Evolutionary conservation across 2,329 filamentous ascomycete genomes (phyloP).

Genomic region (Colletotrichum sp.): DNA sequence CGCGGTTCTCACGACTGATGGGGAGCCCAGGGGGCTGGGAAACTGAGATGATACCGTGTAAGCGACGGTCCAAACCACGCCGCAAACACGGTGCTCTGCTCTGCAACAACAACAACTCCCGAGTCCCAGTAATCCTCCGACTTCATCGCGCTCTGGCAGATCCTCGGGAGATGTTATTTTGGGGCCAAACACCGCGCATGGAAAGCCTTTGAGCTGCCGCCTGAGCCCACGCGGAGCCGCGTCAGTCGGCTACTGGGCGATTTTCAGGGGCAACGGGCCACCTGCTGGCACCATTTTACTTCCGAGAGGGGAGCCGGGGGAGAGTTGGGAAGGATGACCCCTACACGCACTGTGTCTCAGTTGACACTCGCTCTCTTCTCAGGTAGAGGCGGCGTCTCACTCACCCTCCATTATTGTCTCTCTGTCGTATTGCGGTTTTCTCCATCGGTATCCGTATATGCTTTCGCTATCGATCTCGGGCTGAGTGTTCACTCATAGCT

Average conservation of each 20-base stretch:
- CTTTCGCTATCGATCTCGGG: background rate
- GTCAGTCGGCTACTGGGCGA: background rate
- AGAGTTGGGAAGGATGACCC: background rate
- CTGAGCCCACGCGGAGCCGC: background rate
- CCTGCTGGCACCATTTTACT: background rate
- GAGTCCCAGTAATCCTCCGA: background rate
- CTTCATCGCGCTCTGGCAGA: background rate
- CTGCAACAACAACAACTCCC: background rate
- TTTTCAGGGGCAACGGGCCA: conserved; percentile 1
- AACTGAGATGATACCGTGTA: background rate
- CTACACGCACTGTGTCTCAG: background rate
- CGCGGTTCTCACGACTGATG: background rate
- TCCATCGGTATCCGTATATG: background rate
- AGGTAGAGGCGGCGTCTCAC: background rate
- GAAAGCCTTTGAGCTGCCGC: background rate
- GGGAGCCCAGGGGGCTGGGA: no score
- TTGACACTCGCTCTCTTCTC: background rate
- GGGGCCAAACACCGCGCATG: background rate
- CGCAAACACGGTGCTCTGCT: background rate
- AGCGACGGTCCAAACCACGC: background rate
- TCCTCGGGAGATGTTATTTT: background rate
- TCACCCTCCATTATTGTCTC: background rate
- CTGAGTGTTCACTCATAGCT: background rate
- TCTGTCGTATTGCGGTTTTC: background rate
- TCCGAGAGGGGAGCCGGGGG: background rate